Evolutionary conservation across 306 rosid genomes (phyloP), one percentile per base, ranked within the genome.

Genomic region (Datisca glomerata): DNA sequence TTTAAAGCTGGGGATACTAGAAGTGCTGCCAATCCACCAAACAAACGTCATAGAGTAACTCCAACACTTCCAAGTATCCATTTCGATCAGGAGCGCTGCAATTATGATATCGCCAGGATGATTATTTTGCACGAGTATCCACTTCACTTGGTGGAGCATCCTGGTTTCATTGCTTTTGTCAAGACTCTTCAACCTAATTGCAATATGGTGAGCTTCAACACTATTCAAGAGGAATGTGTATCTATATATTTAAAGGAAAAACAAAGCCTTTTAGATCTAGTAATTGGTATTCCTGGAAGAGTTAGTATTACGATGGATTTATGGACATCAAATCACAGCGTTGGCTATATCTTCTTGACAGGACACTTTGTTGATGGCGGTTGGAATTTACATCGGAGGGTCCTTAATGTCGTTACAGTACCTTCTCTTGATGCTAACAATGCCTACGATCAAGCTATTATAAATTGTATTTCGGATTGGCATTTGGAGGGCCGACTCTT

Each of bases 81-180:
- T 49, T 68, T 89, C 66, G 81, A 89, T 57, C 86, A 76, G 53
- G 73, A 70, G 43, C 56, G 64, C 31, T 67, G 93, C 68, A 74
- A 48, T 60, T 53, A 41, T 44, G 97, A 79, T 51, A 59, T 89
- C 20, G 83, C 91, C 27, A 72, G 60, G 64, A 83, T 89, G 97
- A 66, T 83, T 35, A 70, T 89, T 43, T 58, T 77, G 74, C 95
- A 89, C 33, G 93, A 74, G 41, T 83, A 87, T 68, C 93, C 94
- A 45, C 97, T 83, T 61, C 56, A 83, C 60, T 69, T 87, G 51
- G 93, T 77, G 33, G 80, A 83, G 50, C 94, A 87, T 40, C 67
- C 54, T 18, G 86, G 93, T 45, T 89, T 89, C 70, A 45, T 69
- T 47, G 64, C 66, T 62, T 76, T 83, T 44, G 69, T 63, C 2